Conservation (phyloP, 2,329 filamentous ascomycete genomes). For the Nigrospora sphaerica region DNA sequence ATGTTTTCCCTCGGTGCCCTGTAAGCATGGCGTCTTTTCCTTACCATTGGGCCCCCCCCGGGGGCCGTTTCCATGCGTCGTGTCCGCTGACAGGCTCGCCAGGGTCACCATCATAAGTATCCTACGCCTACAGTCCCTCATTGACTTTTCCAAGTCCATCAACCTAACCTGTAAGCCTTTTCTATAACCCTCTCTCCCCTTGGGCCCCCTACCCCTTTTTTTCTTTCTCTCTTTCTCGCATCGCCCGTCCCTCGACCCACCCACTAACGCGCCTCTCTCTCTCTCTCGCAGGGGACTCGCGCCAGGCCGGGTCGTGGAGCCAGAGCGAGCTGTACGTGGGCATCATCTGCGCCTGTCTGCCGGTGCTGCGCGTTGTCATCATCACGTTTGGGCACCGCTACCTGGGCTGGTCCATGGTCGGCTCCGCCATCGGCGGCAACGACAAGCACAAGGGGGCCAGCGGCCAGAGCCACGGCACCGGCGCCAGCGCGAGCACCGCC, state of each 20-base stretch:
- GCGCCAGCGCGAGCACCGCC: not conserved
- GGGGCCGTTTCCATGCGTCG: not conserved
- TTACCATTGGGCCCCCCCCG: too few relatives aligned
- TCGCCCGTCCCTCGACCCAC: not conserved
- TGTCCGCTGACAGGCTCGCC: not conserved
- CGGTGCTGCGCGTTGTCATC: conserved; percentile 19
- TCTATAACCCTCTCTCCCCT: too few relatives aligned
- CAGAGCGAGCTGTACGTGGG: conserved; percentile 32
- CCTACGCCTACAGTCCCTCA: conserved; percentile 32
- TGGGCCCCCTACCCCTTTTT: not conserved
- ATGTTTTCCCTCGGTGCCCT: conserved; percentile 28
- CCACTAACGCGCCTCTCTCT: not conserved
- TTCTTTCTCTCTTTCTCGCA: not conserved
- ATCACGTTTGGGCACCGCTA: conserved; percentile 2
- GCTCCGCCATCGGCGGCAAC: not conserved
- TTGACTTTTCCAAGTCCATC: conserved; percentile 29
- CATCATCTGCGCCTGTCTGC: conserved; percentile 35
- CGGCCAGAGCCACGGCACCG: not conserved
- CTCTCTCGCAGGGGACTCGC: conserved; percentile 20
- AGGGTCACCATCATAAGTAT: conserved; percentile 35
- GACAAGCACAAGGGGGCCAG: not conserved
- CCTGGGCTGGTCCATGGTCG: not conserved
- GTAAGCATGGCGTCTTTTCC: conserved; percentile 15
- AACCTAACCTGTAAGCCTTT: conserved; percentile 25
- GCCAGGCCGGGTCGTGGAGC: conserved; percentile 28